Percentiles rank a stretch among this genome's conserved stretches.
These are phyloP conservation scores for Graphilbum ipis-grandicollis DNA, from an alignment of 2,329 filamentous ascomycete species.

Conservation along the genomic window DNA sequence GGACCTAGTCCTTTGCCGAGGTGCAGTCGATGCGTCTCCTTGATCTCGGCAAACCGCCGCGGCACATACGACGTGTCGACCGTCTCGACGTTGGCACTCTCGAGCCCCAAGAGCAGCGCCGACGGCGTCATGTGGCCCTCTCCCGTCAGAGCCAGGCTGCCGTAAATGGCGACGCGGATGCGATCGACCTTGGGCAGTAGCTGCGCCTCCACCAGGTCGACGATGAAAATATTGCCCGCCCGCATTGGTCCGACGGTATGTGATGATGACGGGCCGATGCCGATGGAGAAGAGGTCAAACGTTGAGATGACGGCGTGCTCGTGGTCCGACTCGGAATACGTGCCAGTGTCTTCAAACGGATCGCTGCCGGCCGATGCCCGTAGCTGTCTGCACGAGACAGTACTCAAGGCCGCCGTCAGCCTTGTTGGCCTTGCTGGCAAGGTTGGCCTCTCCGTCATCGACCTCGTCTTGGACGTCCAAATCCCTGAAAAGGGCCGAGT, in stretches of 20 bases:
- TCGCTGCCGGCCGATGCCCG: too few relatives aligned
- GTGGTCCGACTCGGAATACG: conserved; percentile 29
- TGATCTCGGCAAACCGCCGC: conserved; percentile 26
- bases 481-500: too few relatives aligned
- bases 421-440: too few relatives aligned
- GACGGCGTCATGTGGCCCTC: conserved; percentile 35
- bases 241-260: conserved; percentile 35
- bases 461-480: too few relatives aligned
- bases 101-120: conserved; percentile 29
- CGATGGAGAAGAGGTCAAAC: conserved; percentile 33
- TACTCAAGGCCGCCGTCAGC: too few relatives aligned
- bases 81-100: conserved; percentile 29
- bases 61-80: conserved; percentile 31
- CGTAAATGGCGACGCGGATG: conserved; percentile 30
- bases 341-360: conserved; percentile 11
- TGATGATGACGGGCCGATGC: conserved; percentile 32
- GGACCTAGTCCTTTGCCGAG: conserved; percentile 22
- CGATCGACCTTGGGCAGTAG: conserved; percentile 26
- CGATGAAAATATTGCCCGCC: conserved; percentile 32
- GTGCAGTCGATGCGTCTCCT: conserved; percentile 23
- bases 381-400: too few relatives aligned
- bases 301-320: conserved; percentile 34
- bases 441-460: too few relatives aligned
- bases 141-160: conserved; percentile 30
- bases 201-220: conserved; percentile 26